A percentile compares a stretch with the other conserved stretches of the same genome.
Evolutionary conservation across 164 flowering plant species (phyloP).

Genomic region (Chimonanthus salicifolius): DNA sequence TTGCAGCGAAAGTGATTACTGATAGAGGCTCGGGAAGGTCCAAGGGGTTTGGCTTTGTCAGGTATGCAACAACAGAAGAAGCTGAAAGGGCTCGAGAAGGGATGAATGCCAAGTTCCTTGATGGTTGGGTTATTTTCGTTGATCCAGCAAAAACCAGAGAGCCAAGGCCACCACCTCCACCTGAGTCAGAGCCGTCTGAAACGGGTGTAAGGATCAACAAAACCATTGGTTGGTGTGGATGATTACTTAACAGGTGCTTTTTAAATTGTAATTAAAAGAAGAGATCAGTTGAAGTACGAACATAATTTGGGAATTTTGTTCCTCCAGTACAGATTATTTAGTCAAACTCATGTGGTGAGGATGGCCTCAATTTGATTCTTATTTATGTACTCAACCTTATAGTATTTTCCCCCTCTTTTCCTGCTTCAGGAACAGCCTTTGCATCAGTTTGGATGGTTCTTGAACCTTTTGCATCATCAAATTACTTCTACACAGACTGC

Average conservation of each 20-base stretch:
- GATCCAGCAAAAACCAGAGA: conserved; percentile 85
- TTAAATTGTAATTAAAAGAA: not conserved
- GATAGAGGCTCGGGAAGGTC: conserved; percentile 75
- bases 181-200: conserved; percentile 37
- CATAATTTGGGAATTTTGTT: too few species aligned
- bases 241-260: conserved; percentile 9
- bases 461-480: too few species aligned
- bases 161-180: conserved; percentile 48
- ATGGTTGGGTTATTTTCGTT: conserved; percentile 95
- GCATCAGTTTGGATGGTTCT: too few species aligned
- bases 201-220: conserved; percentile 62
- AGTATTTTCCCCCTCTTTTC: too few species aligned
- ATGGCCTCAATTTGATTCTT: too few species aligned
- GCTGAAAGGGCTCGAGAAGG: conserved; percentile 76
- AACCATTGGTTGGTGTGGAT: conserved; percentile 90
- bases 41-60: conserved; percentile 83
- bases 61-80: conserved; percentile 66
- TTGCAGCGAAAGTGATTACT: conserved; percentile 60
- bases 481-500: too few species aligned
- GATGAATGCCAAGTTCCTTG: conserved; percentile 78
- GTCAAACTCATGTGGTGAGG: too few species aligned
- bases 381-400: too few species aligned
- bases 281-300: not conserved
- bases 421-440: too few species aligned
- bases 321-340: too few species aligned